Base-by-base conservation (phyloP, 805 yeast species). In the Zygosaccharomyces bailii region DNA sequence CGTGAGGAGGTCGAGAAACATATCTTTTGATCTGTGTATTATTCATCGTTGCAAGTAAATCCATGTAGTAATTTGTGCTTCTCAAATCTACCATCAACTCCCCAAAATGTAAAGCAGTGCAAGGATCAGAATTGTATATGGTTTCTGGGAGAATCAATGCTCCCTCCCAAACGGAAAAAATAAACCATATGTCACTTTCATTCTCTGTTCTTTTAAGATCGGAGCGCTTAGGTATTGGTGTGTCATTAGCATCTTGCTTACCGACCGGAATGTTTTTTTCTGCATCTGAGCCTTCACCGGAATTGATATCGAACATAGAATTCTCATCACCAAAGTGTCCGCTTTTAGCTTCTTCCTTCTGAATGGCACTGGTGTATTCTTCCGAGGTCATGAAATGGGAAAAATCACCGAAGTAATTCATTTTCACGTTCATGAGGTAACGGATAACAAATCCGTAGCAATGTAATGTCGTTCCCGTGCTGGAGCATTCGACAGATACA, bases 11-110 rank as follows among this genome's bases (percentile, higher is more conserved):
- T 5, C 41, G 48, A 7, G 45, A 21, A 5, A 44, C 38, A 27
- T 48, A 57, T 10, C 57, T 35, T 19, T 48, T 53, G 2, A 60
- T n/a, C 11, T 40, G 23, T 9, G 48, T 49, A 24, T 54, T 51
- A 38, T 49, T 47, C 34, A 60, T 27, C 51, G 86, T 80, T 1
- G 84, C 84, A 56, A 88, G 91, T 49, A 91, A 60, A 58, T 91
- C 96, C 96, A 93, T 90, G 59, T 91, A 93, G 63, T 85, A 93
- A 55, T 88, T 86, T 13, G 91, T 84, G 64, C 88, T 84, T 44
- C 98, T 70, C n/a, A 87, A 70, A 59, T 89, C 97, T 20, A 86
- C 75, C 49, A 81, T 87, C 34, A 90, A 68, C 14, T 74, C 70
- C 17, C 82, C 80, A 54, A 88, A 81, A 32, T 73, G 72, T 1